phyloP scores from a whole-genome alignment of 176 grass and related monocot genomes.

The Poa annua region DNA sequence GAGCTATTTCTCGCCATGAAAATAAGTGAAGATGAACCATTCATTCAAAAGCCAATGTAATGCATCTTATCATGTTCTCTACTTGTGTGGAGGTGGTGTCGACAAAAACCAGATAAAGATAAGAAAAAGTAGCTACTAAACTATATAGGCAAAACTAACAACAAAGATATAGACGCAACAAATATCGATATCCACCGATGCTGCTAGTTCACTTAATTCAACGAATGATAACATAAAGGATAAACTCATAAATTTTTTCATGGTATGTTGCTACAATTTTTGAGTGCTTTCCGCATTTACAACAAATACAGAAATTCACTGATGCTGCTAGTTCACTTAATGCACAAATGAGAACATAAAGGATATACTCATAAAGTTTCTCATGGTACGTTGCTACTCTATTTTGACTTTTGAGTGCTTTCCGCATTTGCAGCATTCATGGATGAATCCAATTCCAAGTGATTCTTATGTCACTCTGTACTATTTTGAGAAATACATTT shows the following conservation, averaged over 20 bases:
- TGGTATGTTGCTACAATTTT: slow-evolving; percentile 13
- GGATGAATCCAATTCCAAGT: no score
- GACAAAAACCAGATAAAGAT: background rate
- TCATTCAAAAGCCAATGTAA: background rate
- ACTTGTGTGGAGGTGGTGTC: background rate
- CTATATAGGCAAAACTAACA: background rate
- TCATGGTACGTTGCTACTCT: slow-evolving; percentile 15
- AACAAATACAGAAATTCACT: background rate
- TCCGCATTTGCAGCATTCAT: background rate
- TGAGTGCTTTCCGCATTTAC: background rate
- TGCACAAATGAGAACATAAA: background rate
- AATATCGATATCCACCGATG: background rate
- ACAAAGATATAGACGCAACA: background rate
- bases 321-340: background rate
- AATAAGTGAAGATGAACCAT: background rate
- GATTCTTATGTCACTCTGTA: slow-evolving; percentile 18
- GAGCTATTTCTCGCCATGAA: background rate
- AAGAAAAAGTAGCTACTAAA: slow-evolving; percentile 1
- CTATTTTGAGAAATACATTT: slow-evolving; percentile 8
- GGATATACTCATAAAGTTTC: background rate
- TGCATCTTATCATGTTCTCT: slow-evolving; percentile 9
- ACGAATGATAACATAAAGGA: background rate
- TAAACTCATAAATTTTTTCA: background rate
- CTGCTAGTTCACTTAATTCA: background rate
- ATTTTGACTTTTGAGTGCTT: background rate